Conservation (phyloP, 805 yeast genomes). For the Zygoascus bituminiphila region DNA sequence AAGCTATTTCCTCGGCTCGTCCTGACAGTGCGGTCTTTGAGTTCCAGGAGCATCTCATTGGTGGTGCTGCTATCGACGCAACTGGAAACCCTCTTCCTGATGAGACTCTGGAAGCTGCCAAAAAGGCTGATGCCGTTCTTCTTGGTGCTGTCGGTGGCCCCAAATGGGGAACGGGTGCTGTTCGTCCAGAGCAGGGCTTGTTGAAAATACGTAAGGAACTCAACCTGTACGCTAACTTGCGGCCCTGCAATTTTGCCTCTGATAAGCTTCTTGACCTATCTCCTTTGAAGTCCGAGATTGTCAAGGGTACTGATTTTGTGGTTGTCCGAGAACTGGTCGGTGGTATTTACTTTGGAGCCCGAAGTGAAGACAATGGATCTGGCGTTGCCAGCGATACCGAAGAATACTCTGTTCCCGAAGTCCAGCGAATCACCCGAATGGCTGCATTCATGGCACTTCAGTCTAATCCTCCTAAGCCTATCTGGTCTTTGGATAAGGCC, state of each 20-base stretch:
- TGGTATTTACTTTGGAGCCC: slow-evolving; percentile 95
- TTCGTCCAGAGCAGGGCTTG: slow-evolving; percentile 96
- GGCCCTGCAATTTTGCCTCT: slow-evolving; percentile 91
- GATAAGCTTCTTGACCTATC: slow-evolving; percentile 78
- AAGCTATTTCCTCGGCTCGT: slow-evolving; percentile 58
- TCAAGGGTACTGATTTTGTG: slow-evolving; percentile 81
- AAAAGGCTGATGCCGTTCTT: slow-evolving; percentile 86
- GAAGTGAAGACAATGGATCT: slow-evolving; percentile 82
- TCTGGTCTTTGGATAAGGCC: slow-evolving; percentile 96
- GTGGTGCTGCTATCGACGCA: slow-evolving; percentile 98
- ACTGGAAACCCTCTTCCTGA: slow-evolving; percentile 89
- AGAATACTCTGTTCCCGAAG: slow-evolving; percentile 83
- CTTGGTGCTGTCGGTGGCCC: slow-evolving; percentile 99
- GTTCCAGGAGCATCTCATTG: slow-evolving; percentile 78
- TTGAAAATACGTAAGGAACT: slow-evolving; percentile 90
- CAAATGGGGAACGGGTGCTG: slow-evolving; percentile 96
- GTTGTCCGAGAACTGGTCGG: slow-evolving; percentile 97
- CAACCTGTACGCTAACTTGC: slow-evolving; percentile 87
- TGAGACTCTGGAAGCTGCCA: slow-evolving; percentile 73
- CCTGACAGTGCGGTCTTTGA: slow-evolving; percentile 53
- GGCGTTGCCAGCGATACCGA: slow-evolving; percentile 93
- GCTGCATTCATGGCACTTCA: slow-evolving; percentile 96
- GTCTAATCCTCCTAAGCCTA: slow-evolving; percentile 85
- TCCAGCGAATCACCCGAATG: slow-evolving; percentile 93
- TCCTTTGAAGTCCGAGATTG: slow-evolving; percentile 79